Percentiles rank a stretch among this genome's conserved stretches.
phyloP scores from a whole-genome alignment of 2,329 filamentous ascomycete species.

The Periglandula ipomoeae region DNA sequence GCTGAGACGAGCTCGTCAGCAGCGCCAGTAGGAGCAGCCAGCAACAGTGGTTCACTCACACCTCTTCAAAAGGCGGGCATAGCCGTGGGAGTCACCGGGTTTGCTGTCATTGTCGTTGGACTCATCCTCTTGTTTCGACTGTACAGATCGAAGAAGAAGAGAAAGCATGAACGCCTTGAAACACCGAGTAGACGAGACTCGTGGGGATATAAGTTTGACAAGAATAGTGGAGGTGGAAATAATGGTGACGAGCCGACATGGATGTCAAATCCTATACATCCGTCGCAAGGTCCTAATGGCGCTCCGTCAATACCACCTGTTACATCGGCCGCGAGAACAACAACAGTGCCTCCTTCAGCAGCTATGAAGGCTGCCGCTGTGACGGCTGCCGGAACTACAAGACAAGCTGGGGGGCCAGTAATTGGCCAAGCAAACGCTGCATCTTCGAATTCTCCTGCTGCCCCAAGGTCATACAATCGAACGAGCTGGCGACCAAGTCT shows the following conservation, averaged over 20 bases:
- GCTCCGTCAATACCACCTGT: background rate
- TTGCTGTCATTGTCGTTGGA: constrained; percentile 37
- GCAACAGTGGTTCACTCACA: constrained; percentile 15
- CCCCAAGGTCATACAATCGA: constrained; percentile 16
- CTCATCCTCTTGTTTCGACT: constrained; percentile 35
- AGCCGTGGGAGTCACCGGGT: constrained; percentile 42
- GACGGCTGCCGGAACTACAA: background rate
- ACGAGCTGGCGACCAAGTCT: constrained; percentile 25
- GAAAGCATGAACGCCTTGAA: constrained; percentile 8
- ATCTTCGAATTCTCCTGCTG: constrained; percentile 5
- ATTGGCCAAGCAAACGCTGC: constrained; percentile 9
- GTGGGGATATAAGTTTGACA: constrained; percentile 24
- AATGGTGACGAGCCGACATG: constrained; percentile 13
- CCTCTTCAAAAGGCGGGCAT: constrained; percentile 48
- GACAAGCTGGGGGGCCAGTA: background rate
- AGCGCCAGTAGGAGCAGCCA: constrained; percentile 8
- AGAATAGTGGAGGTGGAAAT: constrained; percentile 13
- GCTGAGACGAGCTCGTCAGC: constrained; percentile 3
- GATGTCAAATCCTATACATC: constrained; percentile 16
- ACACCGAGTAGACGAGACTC: constrained; percentile 21
- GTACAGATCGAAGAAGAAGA: constrained; percentile 31
- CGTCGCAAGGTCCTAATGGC: constrained; percentile 13
- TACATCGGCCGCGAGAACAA: background rate
- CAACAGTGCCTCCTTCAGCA: background rate
- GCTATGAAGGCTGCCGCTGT: background rate